phyloP scores from a whole-genome alignment of 495 filamentous ascomycete genomes.

The Xylaria scruposa region DNA sequence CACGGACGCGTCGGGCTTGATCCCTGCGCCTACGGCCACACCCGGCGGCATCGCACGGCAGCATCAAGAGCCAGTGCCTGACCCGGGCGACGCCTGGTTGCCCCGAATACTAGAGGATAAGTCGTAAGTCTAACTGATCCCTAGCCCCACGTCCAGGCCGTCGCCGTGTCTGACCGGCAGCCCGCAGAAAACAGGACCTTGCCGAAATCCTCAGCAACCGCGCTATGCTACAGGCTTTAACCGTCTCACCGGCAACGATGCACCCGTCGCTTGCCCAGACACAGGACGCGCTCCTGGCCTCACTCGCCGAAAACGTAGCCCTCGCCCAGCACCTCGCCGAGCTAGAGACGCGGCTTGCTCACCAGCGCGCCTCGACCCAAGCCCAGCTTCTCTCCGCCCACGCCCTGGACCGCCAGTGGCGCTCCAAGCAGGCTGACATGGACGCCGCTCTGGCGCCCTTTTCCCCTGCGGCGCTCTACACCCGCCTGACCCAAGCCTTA shows the following conservation, averaged over 20 bases:
- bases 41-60: slow-evolving; percentile 12
- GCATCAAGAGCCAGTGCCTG: slow-evolving; percentile 37
- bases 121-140: slow-evolving; percentile 63
- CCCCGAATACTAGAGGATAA: slow-evolving; percentile 75
- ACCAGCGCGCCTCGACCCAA: slow-evolving; percentile 72
- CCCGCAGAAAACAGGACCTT: slow-evolving; percentile 63
- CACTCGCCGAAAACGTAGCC: slow-evolving; percentile 72
- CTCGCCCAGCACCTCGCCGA: slow-evolving; percentile 65
- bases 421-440: slow-evolving; percentile 85
- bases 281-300: slow-evolving; percentile 60
- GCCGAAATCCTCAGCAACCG: slow-evolving; percentile 68
- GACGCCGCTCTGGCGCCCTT: slow-evolving; percentile 84
- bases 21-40: slow-evolving; percentile 30
- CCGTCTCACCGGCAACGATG: slow-evolving; percentile 67
- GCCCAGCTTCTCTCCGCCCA: slow-evolving; percentile 81
- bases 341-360: slow-evolving; percentile 65
- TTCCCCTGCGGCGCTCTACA: slow-evolving; percentile 82
- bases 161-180: slow-evolving; percentile 13
- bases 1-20: slow-evolving; percentile 34
- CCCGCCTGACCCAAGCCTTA: slow-evolving; percentile 73
- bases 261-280: slow-evolving; percentile 66
- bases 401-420: slow-evolving; percentile 89
- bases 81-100: slow-evolving; percentile 68
- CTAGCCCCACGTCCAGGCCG: background rate
- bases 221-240: slow-evolving; percentile 65